Conservation (phyloP, 371 early-diverging fungal genomes). For the Mucor velutinosus region DNA sequence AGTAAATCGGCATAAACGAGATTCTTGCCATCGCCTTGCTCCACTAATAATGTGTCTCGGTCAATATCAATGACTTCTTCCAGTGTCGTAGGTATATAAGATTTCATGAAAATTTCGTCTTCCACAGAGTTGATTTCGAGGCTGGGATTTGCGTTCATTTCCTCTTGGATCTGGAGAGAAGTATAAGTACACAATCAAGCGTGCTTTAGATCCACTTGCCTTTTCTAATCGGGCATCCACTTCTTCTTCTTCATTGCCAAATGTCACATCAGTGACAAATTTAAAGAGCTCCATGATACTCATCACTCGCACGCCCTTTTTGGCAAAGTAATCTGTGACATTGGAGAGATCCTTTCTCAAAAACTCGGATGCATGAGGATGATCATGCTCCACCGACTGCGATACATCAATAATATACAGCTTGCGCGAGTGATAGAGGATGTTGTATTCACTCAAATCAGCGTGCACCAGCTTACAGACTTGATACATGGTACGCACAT, state of each 20-base stretch:
- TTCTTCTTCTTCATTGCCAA: constrained; percentile 64
- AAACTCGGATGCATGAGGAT: constrained; percentile 98
- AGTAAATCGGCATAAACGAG: constrained; percentile 50
- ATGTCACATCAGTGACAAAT: constrained; percentile 76
- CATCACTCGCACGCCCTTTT: constrained; percentile 81
- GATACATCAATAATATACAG: constrained; percentile 99
- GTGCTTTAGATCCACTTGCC: constrained; percentile 25
- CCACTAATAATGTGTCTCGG: constrained; percentile 76
- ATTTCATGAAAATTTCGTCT: constrained; percentile 90
- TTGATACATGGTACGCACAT: constrained; percentile 95
- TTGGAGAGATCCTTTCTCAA: constrained; percentile 96
- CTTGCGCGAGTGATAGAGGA: constrained; percentile 85
- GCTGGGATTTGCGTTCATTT: constrained; percentile 35
- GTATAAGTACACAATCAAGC: not conserved
- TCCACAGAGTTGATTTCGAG: constrained; percentile 60
- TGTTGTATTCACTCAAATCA: constrained; percentile 99
- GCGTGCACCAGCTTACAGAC: constrained; percentile 97
- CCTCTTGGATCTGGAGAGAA: constrained; percentile 34
- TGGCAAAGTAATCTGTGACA: constrained; percentile 94
- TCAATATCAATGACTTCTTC: constrained; percentile 92
- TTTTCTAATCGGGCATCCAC: constrained; percentile 70
- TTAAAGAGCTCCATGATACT: constrained; percentile 87
- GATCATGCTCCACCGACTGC: constrained; percentile 99
- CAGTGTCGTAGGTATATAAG: constrained; percentile 91
- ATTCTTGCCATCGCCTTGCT: constrained; percentile 75